Evolutionary conservation across 2,329 filamentous ascomycete genomes (phyloP).

Genomic region (Amphichorda felina): DNA sequence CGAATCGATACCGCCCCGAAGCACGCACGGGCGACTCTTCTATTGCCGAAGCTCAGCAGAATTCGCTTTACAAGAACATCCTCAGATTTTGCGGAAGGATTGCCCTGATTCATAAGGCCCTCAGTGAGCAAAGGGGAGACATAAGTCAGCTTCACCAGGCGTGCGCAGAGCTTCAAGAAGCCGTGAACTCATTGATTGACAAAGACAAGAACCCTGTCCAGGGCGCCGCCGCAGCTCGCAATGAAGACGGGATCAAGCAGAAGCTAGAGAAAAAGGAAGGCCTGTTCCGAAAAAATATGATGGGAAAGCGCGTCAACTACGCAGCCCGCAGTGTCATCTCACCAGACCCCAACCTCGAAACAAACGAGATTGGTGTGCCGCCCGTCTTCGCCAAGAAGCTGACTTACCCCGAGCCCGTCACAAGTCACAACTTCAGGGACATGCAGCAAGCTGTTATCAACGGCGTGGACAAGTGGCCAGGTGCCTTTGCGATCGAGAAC

Average conservation of each 20-base stretch:
- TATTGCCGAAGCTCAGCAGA: slow-evolving; percentile 81
- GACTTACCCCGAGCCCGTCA: slow-evolving; percentile 94
- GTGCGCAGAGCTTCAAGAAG: slow-evolving; percentile 75
- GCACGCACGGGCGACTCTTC: slow-evolving; percentile 69
- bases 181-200: slow-evolving; percentile 88
- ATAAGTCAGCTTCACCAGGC: slow-evolving; percentile 71
- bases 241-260: slow-evolving; percentile 94
- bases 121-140: slow-evolving; percentile 32
- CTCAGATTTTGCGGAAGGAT: slow-evolving; percentile 64
- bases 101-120: slow-evolving; percentile 48
- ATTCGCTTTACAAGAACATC: slow-evolving; percentile 77
- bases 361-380: slow-evolving; percentile 95
- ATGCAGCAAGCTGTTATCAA: slow-evolving; percentile 95
- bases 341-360: slow-evolving; percentile 96
- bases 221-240: slow-evolving; percentile 63
- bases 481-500: slow-evolving; percentile 88
- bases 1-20: slow-evolving; percentile 84
- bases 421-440: slow-evolving; percentile 92
- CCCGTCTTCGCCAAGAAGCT: slow-evolving; percentile 96
- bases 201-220: slow-evolving; percentile 74
- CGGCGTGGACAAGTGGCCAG: slow-evolving; percentile 85
- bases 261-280: slow-evolving; percentile 98
- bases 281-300: slow-evolving; percentile 98
- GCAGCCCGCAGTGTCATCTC: slow-evolving; percentile 96
- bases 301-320: slow-evolving; percentile 99